Evolutionary conservation across 139 green algal genomes (phyloP).

Genomic region (Chlorella sorokiniana): DNA sequence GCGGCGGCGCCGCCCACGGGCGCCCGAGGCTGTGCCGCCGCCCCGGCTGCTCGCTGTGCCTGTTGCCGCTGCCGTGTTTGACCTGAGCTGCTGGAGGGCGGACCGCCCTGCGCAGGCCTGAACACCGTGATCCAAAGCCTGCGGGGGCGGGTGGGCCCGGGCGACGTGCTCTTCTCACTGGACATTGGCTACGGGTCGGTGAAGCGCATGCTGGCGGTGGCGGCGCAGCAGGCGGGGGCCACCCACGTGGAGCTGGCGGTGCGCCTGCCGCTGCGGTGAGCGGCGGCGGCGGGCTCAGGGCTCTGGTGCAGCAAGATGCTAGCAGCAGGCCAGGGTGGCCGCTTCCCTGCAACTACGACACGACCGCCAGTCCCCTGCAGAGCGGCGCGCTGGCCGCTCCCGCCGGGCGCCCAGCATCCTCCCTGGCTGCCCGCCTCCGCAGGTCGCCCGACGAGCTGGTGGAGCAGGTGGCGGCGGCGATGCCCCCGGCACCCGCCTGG

Average conservation of each 20-base stretch:
- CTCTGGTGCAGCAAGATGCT: background rate
- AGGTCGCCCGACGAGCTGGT: conserved; percentile 41
- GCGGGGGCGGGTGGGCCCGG: background rate
- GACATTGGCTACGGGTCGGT: conserved; percentile 66
- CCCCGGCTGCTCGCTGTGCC: background rate
- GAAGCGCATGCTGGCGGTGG: conserved; percentile 69
- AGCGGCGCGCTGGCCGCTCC: no score
- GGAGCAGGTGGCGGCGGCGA: conserved; percentile 39
- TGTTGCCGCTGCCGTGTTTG: no score
- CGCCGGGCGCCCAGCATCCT: background rate
- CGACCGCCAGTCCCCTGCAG: no score
- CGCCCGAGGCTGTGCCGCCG: background rate
- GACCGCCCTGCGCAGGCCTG: conserved; percentile 51
- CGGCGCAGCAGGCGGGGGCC: conserved; percentile 42
- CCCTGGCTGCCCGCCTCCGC: background rate
- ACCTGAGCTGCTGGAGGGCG: no score
- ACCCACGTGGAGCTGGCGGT: conserved; percentile 41
- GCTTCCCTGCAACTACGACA: no score
- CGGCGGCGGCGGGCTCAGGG: background rate
- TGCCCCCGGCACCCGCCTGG: conserved; percentile 54
- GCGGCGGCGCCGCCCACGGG: no score
- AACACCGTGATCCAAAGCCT: conserved; percentile 60
- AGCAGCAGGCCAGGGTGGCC: background rate
- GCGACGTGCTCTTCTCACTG: conserved; percentile 29
- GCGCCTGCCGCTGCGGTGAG: conserved; percentile 20